A percentile compares a stretch with the other conserved stretches of the same genome.
Conservation (phyloP, 1,284 basidiomycete species). For the Trichosporon ovoides region DNA sequence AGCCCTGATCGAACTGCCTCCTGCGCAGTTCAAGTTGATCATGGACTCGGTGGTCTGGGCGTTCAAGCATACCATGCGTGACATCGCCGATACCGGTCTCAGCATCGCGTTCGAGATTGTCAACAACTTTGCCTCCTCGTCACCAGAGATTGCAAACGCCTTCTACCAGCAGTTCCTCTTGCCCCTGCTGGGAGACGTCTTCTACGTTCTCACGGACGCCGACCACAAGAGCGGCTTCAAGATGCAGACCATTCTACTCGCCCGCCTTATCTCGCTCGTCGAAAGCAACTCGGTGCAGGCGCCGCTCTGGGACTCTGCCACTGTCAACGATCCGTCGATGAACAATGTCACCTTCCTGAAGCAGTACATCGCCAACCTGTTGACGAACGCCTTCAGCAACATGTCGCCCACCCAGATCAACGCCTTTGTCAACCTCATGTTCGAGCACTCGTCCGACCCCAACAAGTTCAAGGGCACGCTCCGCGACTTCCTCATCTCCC, state of each 20-base stretch:
- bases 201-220: conserved; percentile 95
- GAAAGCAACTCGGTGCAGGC: conserved; percentile 75
- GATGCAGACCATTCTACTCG: conserved; percentile 80
- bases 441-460: conserved; percentile 81
- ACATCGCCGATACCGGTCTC: conserved; percentile 92
- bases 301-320: conserved; percentile 77
- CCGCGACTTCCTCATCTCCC: conserved; percentile 70
- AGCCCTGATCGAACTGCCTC: conserved; percentile 78
- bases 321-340: conserved; percentile 67
- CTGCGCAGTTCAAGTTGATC: conserved; percentile 92
- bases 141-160: conserved; percentile 67
- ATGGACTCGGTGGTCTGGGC: conserved; percentile 99
- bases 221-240: conserved; percentile 99
- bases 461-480: conserved; percentile 92
- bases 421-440: conserved; percentile 72
- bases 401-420: conserved; percentile 75
- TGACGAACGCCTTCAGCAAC: conserved; percentile 84
- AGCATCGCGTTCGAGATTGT: conserved; percentile 91
- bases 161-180: conserved; percentile 93
- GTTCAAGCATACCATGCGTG: conserved; percentile 99
- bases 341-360: conserved; percentile 79
- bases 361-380: conserved; percentile 79
- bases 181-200: conserved; percentile 88
- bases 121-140: conserved; percentile 87
- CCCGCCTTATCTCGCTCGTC: conserved; percentile 89